Evolutionary conservation across 805 yeast genomes (phyloP).

Genomic region (Dipodascus albidus): DNA sequence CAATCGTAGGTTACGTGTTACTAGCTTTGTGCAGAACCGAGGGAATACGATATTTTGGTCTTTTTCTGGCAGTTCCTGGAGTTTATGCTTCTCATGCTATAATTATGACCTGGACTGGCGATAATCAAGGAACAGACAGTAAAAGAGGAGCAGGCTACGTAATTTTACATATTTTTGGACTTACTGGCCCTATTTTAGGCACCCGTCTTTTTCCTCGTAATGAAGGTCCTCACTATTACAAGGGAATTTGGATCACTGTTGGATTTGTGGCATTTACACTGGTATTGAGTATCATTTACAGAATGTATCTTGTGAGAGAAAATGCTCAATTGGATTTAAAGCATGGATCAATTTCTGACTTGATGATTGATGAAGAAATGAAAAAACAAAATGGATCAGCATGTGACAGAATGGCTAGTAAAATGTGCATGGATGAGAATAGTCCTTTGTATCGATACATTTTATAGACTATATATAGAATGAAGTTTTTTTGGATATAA

Average conservation of each 20-base stretch:
- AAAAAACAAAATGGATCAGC: background rate
- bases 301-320: background rate
- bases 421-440: background rate
- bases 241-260: constrained; percentile 9
- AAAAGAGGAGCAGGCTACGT: constrained; percentile 18
- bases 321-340: background rate
- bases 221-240: constrained; percentile 7
- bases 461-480: no score
- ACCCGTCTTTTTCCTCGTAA: constrained; percentile 11
- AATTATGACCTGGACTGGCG: constrained; percentile 20
- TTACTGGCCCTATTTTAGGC: constrained; percentile 17
- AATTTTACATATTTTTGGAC: constrained; percentile 16
- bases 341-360: background rate
- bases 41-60: background rate
- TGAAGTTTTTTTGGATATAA: no score
- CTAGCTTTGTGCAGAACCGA: background rate
- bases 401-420: background rate
- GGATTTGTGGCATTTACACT: constrained; percentile 5
- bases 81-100: constrained; percentile 16
- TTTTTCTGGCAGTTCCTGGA: constrained; percentile 9
- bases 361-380: background rate
- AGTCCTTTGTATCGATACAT: background rate
- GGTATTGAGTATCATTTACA: background rate
- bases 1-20: background rate
- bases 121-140: constrained; percentile 22